Percentiles rank a stretch among this genome's conserved stretches.
phyloP scores from a whole-genome alignment of 2,329 filamentous ascomycete genomes.

The Macrophomina pseudophaseolina region DNA sequence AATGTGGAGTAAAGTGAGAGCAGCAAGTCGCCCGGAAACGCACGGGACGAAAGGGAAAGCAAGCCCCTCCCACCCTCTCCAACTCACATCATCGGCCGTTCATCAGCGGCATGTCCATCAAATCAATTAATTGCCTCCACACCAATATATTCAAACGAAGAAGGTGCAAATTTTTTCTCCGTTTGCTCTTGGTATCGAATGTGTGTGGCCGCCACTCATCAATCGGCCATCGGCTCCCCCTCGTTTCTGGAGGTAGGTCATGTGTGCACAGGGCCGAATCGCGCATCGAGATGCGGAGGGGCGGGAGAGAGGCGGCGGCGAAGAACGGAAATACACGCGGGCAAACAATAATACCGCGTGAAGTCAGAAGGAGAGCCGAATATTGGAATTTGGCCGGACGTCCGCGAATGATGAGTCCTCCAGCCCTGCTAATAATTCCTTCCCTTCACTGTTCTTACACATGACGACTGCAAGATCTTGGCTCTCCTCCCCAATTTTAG shows the following conservation, averaged over 20 bases:
- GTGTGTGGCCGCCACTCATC: too few species aligned
- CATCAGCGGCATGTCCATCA: neutral
- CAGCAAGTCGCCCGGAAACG: neutral
- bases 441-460: too few species aligned
- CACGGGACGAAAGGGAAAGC: neutral
- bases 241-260: neutral
- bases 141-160: slow-evolving; percentile 11
- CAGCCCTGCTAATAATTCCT: neutral
- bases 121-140: neutral
- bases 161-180: neutral
- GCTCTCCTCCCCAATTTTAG: neutral
- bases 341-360: neutral
- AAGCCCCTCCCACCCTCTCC: neutral
- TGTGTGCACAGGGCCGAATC: neutral
- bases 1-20: slow-evolving; percentile 7
- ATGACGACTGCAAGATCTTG: too few species aligned
- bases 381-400: neutral
- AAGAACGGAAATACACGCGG: too few species aligned
- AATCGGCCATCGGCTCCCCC: too few species aligned
- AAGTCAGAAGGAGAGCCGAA: neutral
- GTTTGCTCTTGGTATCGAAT: neutral
- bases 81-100: neutral
- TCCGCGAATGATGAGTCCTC: neutral
- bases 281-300: neutral
- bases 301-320: neutral